phyloP scores from a whole-genome alignment of 2,329 filamentous ascomycete genomes.

The Hypocreales sp. region DNA sequence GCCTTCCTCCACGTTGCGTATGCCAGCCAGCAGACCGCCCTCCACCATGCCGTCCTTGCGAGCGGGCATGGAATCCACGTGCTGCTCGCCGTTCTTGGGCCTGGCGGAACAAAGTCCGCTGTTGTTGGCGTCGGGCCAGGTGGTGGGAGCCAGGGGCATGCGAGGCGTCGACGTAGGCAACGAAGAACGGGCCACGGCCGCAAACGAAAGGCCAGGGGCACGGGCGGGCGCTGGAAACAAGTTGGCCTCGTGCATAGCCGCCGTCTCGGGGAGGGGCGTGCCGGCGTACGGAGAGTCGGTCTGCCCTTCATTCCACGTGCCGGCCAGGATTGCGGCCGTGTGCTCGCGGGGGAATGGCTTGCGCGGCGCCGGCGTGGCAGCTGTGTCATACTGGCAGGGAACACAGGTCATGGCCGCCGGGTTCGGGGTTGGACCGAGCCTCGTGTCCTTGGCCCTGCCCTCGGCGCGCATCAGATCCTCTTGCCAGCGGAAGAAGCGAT shows the following conservation, averaged over 20 bases:
- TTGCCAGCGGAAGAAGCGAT: slow-evolving; percentile 68
- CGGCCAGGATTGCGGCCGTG: slow-evolving; percentile 35
- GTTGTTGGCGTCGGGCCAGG: not conserved
- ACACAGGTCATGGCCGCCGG: slow-evolving; percentile 8
- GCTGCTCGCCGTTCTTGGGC: not conserved
- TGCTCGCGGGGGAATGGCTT: slow-evolving; percentile 26
- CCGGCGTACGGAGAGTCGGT: slow-evolving; percentile 35
- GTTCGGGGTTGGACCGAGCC: slow-evolving; percentile 3
- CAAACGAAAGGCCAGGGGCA: slow-evolving; percentile 1
- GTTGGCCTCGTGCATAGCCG: slow-evolving; percentile 5
- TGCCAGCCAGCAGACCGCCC: not conserved
- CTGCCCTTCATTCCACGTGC: slow-evolving; percentile 49
- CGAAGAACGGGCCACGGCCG: slow-evolving; percentile 2
- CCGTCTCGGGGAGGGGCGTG: slow-evolving; percentile 10
- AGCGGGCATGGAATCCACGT: not conserved
- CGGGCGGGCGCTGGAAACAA: slow-evolving; percentile 3
- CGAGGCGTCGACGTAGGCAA: not conserved
- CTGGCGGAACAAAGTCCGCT: not conserved
- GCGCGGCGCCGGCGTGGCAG: slow-evolving; percentile 10
- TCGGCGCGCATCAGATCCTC: slow-evolving; percentile 54
- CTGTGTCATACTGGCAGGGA: slow-evolving; percentile 18
- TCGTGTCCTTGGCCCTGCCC: slow-evolving; percentile 19
- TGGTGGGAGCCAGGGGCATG: not conserved
- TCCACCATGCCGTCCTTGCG: not conserved
- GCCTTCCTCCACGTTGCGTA: not conserved